Evolutionary conservation across 75 land plant genomes (phyloP).

Genomic region (Ceratopteris richardii): DNA sequence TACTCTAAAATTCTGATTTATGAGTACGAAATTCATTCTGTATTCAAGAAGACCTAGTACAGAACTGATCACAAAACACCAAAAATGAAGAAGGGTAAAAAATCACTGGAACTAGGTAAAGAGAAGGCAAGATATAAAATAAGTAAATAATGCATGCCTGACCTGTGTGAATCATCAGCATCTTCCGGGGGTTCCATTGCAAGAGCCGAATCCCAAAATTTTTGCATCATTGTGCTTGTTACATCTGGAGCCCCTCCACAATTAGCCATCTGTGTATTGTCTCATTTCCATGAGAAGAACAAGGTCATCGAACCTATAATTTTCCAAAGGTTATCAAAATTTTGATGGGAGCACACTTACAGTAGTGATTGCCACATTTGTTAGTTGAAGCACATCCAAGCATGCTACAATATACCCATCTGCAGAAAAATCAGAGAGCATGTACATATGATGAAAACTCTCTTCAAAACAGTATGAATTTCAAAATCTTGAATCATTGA

Average conservation of each 20-base stretch:
- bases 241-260: constrained; percentile 38
- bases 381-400: constrained; percentile 63
- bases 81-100: too few relatives aligned
- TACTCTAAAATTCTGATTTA: too few relatives aligned
- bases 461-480: too few relatives aligned
- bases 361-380: constrained; percentile 66
- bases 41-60: too few relatives aligned
- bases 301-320: not conserved
- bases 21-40: too few relatives aligned
- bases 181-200: constrained; percentile 32
- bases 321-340: not conserved
- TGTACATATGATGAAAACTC: too few relatives aligned
- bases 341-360: constrained; percentile 8
- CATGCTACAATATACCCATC: constrained; percentile 57
- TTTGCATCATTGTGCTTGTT: constrained; percentile 60
- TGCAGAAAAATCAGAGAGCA: too few relatives aligned
- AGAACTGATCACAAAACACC: too few relatives aligned
- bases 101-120: too few relatives aligned
- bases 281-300: not conserved
- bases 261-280: constrained; percentile 37
- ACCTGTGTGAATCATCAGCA: constrained; percentile 60
- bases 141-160: too few relatives aligned
- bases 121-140: too few relatives aligned
- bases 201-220: constrained; percentile 81
- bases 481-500: too few relatives aligned